These are phyloP conservation scores for Sedum album DNA, from an alignment of 164 flowering plant species.

Conservation along the genomic window DNA sequence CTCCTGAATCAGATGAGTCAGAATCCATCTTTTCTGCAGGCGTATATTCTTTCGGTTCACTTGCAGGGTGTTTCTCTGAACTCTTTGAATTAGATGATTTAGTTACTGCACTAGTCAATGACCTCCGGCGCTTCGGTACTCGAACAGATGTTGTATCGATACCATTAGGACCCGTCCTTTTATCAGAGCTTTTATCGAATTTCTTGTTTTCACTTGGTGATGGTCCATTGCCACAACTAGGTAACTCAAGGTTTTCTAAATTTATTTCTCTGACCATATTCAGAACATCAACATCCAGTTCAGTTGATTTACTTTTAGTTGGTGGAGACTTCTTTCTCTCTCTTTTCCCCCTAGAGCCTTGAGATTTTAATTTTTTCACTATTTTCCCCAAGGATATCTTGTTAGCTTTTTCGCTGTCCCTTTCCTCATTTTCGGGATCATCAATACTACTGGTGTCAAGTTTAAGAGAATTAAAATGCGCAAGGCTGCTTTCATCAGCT, in stretches of 20 bases:
- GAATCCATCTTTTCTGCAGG: conserved; percentile 19
- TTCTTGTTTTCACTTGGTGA: conserved; percentile 21
- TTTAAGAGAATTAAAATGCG: conserved; percentile 70
- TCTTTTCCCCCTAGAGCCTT: conserved; percentile 41
- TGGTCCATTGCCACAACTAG: conserved; percentile 34
- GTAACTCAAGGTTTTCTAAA: conserved; percentile 34
- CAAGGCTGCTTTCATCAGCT: conserved; percentile 51
- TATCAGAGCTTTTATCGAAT: conserved; percentile 18
- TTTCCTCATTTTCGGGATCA: conserved; percentile 30
- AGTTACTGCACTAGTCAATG: conserved; percentile 32
- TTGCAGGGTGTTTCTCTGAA: conserved; percentile 17
- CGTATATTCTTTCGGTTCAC: conserved; percentile 16
- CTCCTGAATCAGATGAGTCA: conserved; percentile 23
- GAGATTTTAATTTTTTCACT: conserved; percentile 54
- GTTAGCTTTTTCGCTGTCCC: conserved; percentile 55
- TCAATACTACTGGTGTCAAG: conserved; percentile 40
- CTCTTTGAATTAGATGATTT: conserved; percentile 20
- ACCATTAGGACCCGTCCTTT: conserved; percentile 30
- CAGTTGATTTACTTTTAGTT: conserved; percentile 26
- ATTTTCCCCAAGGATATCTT: conserved; percentile 77
- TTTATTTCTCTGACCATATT: conserved; percentile 83
- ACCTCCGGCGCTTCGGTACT: conserved; percentile 54
- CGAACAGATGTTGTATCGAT: conserved; percentile 23
- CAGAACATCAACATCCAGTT: conserved; percentile 61
- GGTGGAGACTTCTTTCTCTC: conserved; percentile 29